These are phyloP conservation scores for Dictyostelium intermedium DNA, from an alignment of 78 protist species.

Conservation along the genomic window DNA sequence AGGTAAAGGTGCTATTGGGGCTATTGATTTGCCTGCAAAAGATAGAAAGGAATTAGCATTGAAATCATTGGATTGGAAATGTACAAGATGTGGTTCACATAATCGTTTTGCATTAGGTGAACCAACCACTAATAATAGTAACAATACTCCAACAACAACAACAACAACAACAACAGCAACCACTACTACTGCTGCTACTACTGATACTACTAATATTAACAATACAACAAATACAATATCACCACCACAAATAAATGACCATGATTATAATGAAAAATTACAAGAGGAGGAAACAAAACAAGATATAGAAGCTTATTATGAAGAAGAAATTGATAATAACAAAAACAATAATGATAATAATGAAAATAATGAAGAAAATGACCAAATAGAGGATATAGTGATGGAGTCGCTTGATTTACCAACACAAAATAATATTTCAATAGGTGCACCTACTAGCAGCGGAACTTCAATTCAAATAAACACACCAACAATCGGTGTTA, in stretches of 20 bases:
- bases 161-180: background rate
- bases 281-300: background rate
- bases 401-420: background rate
- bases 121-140: background rate
- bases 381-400: background rate
- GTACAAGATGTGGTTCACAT: constrained; percentile 66
- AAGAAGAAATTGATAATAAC: background rate
- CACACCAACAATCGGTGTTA: background rate
- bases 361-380: background rate
- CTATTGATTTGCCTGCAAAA: constrained; percentile 84
- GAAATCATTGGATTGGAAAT: constrained; percentile 74
- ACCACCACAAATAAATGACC: too few relatives aligned
- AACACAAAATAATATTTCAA: background rate
- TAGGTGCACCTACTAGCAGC: background rate
- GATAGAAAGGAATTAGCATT: constrained; percentile 78
- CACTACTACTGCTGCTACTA: background rate
- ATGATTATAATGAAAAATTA: background rate
- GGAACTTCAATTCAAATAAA: background rate
- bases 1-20: constrained; percentile 94
- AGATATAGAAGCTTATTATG: background rate
- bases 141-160: background rate
- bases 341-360: background rate
- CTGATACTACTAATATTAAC: background rate
- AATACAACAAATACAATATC: background rate
- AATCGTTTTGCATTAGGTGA: constrained; percentile 44